A percentile compares a stretch with the other conserved stretches of the same genome.
Conservation (phyloP, 352 stramenopile genomes). For the Pythium vanterpoolii region DNA sequence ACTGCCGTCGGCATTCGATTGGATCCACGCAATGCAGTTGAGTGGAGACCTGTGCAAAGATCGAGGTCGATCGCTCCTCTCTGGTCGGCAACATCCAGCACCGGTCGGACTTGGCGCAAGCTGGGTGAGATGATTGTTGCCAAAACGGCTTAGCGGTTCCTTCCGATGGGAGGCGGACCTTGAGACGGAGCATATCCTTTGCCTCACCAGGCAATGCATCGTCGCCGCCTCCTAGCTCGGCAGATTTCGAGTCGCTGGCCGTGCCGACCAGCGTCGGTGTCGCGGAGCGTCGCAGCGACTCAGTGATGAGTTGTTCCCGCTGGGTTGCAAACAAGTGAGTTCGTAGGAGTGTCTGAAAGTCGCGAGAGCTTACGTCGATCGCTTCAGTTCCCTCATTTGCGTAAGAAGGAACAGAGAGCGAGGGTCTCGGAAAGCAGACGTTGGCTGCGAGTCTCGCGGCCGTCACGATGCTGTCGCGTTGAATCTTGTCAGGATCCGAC, state of each 20-base stretch:
- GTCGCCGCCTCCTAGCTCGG: background rate
- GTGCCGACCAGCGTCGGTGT: background rate
- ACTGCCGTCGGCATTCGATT: conserved; percentile 1
- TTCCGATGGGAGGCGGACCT: background rate
- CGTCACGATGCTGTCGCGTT: background rate
- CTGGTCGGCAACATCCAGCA: background rate
- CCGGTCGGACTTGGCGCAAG: background rate
- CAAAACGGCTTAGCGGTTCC: background rate
- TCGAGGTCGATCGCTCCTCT: background rate
- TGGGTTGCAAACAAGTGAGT: conserved; percentile 7
- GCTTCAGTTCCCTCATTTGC: background rate
- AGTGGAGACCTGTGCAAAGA: conserved; percentile 1
- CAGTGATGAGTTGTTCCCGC: conserved; percentile 16
- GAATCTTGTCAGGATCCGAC: background rate
- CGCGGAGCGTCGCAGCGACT: conserved; percentile 7
- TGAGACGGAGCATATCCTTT: conserved; percentile 1
- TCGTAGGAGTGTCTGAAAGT: background rate
- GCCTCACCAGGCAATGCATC: background rate
- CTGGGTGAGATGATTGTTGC: background rate
- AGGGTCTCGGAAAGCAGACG: background rate
- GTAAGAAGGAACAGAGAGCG: background rate
- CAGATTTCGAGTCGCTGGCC: conserved; percentile 1
- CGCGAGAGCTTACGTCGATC: background rate
- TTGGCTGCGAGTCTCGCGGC: background rate
- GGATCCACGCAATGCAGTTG: conserved; percentile 5